Conservation (phyloP, 1,139 yeast species). For the Yamadazyma taylorii region DNA sequence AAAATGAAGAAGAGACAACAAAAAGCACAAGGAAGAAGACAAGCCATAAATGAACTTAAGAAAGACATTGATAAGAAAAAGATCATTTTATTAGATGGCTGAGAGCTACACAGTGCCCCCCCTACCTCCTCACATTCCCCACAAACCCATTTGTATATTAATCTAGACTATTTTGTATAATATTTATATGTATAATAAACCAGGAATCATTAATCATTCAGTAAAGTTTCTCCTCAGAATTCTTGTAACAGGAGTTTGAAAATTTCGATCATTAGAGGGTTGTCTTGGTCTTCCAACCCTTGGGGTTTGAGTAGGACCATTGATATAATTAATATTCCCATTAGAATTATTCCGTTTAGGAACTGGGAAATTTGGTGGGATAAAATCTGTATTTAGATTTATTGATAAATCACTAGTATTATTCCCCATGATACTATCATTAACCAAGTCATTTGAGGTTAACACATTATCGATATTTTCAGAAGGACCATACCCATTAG, state of each 20-base stretch:
- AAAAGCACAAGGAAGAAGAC: conserved; percentile 26
- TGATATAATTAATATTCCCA: conserved; percentile 6
- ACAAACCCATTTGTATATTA: neutral
- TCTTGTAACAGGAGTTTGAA: conserved; percentile 45
- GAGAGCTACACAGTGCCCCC: too few relatives aligned
- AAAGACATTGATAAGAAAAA: conserved; percentile 5
- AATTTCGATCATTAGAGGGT: conserved; percentile 38
- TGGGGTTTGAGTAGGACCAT: conserved; percentile 32
- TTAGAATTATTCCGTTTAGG: conserved; percentile 13
- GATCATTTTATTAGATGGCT: neutral
- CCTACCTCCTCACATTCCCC: too few relatives aligned
- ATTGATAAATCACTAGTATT: conserved; percentile 30
- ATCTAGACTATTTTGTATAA: neutral
- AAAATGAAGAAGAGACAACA: conserved; percentile 45
- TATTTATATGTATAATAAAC: neutral
- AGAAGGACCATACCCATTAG: conserved; percentile 33
- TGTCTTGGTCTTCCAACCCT: conserved; percentile 37
- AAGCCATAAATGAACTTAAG: conserved; percentile 26
- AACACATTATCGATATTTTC: conserved; percentile 17
- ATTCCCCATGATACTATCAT: conserved; percentile 31
- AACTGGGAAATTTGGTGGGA: conserved; percentile 24
- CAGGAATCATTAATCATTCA: conserved; percentile 8
- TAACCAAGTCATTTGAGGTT: conserved; percentile 15
- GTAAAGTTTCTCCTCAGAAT: conserved; percentile 27
- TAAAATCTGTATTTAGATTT: conserved; percentile 30